Evolutionary conservation across 345 rosid species (phyloP), one percentile per base, ranked within the genome.

Genomic region (Gossypium sturtianum): DNA sequence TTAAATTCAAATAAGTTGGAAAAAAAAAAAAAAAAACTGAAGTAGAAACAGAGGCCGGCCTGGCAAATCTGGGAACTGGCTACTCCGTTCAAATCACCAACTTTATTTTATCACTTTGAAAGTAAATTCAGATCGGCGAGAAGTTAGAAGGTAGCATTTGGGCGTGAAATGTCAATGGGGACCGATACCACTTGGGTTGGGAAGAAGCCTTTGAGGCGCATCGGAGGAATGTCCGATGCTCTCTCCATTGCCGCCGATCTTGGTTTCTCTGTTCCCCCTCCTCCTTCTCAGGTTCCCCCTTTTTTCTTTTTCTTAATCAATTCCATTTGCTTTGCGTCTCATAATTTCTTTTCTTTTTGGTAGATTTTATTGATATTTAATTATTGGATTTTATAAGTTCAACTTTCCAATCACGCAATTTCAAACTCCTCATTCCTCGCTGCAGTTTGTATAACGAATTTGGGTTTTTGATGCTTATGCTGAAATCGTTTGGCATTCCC

Each of bases 211-310:
- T 77, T 91, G 48, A 81, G 99, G 62, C 96, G 99, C 53, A 95
- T 95, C 81, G 98, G 99, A 19, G 99, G 99, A 45, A 90, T 95
- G 84, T 87, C 94, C 57, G 98, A 95, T 79, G 99, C 99, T 12
- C 97, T 95, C 75, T 91, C 99, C 79, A 91, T 95, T 66, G 98
- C 99, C 56, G 81, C 98, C 81, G 99, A 95, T 81, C 99, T 95
- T 57, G 98, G 99, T 38, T 95, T 83, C 82, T 78, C 97, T 19
- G 91, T 93, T 76, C 80, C 95, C 12, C 82, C 91, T 64, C 86
- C 94, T 68, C 90, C 93, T 63, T 87, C 98, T 8, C 96, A 91
- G 91, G 99, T 92, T 20, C 45, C 8, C 3, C 62, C 29, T 3
- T 7, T 22, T 58, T 22, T 23, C 19, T 16, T 3, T 9, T 47